Evolutionary conservation across 257 asterid genomes (phyloP).

Genomic region (Solanum lycopersicoides): DNA sequence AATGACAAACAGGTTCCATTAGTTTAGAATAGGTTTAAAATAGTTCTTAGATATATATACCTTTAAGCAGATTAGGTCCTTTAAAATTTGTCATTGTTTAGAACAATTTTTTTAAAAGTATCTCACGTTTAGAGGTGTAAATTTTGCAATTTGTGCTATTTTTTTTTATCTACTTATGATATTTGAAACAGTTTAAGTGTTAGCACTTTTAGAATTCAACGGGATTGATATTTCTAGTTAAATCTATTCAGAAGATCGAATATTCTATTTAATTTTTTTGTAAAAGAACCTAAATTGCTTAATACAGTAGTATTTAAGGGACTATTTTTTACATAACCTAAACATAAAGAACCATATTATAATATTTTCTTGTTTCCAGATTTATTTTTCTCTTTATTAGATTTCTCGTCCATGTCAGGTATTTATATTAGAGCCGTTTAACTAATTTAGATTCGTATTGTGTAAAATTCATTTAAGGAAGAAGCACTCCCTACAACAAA

Average conservation of each 20-base stretch:
- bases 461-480: no score
- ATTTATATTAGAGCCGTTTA: no score
- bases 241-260: no score
- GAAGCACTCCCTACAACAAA: background rate
- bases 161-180: no score
- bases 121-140: background rate
- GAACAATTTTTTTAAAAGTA: no score
- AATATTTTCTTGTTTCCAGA: background rate
- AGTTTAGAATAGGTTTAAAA: background rate
- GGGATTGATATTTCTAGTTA: no score
- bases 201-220: no score
- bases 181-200: background rate
- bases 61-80: background rate
- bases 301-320: background rate
- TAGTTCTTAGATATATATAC: background rate
- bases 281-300: no score
- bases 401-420: background rate
- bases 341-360: no score
- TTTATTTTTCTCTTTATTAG: background rate
- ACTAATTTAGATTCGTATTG: background rate
- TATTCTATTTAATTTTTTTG: no score
- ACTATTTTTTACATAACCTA: background rate
- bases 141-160: background rate
- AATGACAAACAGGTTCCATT: background rate
- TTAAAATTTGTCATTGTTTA: background rate